Conservation (phyloP, 176 grass and related monocot genomes). For the Triticum turgidum region DNA sequence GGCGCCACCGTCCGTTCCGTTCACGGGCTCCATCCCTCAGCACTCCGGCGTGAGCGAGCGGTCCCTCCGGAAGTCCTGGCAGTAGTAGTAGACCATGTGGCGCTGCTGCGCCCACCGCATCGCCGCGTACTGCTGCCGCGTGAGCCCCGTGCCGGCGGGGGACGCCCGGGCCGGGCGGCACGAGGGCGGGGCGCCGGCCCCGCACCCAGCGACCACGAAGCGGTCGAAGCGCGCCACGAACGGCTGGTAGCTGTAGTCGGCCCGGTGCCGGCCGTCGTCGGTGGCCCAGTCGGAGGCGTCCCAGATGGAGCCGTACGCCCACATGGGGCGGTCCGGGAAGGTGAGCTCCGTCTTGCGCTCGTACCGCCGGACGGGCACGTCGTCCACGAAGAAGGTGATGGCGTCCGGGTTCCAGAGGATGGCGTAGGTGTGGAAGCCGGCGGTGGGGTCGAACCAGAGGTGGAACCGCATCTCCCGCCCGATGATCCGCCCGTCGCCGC, state of each 20-base stretch:
- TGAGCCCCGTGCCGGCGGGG: slow-evolving; percentile 62
- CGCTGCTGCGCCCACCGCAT: slow-evolving; percentile 75
- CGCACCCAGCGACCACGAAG: slow-evolving; percentile 57
- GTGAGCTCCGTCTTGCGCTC: not conserved
- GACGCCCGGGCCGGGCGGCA: slow-evolving; percentile 56
- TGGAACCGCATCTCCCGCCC: slow-evolving; percentile 84
- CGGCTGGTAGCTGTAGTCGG: slow-evolving; percentile 75
- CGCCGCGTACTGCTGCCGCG: slow-evolving; percentile 48
- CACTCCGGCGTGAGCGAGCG: slow-evolving; percentile 79
- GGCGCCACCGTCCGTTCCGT: not conserved
- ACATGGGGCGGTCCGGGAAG: slow-evolving; percentile 59
- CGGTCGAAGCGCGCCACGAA: slow-evolving; percentile 41
- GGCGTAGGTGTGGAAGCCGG: slow-evolving; percentile 71
- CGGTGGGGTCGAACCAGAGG: slow-evolving; percentile 81
- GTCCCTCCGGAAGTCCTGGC: slow-evolving; percentile 70
- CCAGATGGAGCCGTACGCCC: slow-evolving; percentile 83
- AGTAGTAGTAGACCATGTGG: slow-evolving; percentile 77
- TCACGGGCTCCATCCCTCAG: not conserved
- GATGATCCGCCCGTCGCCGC: slow-evolving; percentile 73
- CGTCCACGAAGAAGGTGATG: slow-evolving; percentile 87
- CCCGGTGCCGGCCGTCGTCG: slow-evolving; percentile 51
- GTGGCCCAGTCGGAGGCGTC: slow-evolving; percentile 90
- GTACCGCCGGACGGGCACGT: slow-evolving; percentile 61
- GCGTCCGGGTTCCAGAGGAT: slow-evolving; percentile 81
- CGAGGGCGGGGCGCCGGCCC: not conserved